These are phyloP conservation scores for Niveomyces coronatus DNA, from an alignment of 2,329 filamentous ascomycete species.

Conservation along the genomic window DNA sequence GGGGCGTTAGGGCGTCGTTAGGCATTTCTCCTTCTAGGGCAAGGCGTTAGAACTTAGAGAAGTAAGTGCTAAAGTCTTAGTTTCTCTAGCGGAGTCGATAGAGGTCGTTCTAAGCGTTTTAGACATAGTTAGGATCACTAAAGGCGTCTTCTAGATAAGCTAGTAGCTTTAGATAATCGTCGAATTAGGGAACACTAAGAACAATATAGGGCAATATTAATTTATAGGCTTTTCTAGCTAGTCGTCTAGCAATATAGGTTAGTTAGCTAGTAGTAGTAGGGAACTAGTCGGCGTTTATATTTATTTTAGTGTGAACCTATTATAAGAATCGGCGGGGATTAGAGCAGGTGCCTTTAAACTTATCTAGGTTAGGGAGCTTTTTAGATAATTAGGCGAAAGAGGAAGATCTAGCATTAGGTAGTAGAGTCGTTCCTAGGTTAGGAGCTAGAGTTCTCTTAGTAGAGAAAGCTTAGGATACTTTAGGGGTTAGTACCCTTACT, in stretches of 20 bases:
- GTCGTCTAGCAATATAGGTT: not conserved
- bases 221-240: not conserved
- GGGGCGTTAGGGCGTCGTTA: not conserved
- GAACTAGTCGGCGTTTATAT: not conserved
- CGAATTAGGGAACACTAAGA: not conserved
- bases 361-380: not conserved
- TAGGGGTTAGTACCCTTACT: not conserved
- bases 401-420: not conserved
- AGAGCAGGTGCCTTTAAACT: not conserved
- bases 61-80: not conserved
- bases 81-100: not conserved
- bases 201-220: not conserved
- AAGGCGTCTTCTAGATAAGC: not conserved
- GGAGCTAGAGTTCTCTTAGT: not conserved
- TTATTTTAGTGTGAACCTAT: not conserved
- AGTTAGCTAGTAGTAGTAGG: not conserved
- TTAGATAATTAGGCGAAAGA: conserved; percentile 1
- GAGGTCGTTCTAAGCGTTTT: not conserved
- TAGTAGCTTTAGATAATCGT: not conserved
- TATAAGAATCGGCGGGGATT: not conserved
- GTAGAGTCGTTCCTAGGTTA: not conserved
- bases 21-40: not conserved
- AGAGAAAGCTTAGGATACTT: not conserved
- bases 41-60: not conserved
- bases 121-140: not conserved